Evolutionary conservation across 2,329 filamentous ascomycete species (phyloP).

Genomic region (Aspergillus vadensis): DNA sequence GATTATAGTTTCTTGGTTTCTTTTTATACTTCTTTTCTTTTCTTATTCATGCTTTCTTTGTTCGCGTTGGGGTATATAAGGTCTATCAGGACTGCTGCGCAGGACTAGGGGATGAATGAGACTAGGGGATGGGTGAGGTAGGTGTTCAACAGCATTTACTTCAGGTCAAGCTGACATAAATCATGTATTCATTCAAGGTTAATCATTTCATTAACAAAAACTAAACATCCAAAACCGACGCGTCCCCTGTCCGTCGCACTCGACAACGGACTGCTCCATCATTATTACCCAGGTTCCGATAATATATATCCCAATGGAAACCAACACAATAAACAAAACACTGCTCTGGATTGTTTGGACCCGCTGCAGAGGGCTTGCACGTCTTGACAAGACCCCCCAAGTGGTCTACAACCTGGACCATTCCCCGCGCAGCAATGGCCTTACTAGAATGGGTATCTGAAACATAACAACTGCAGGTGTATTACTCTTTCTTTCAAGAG

Average conservation of each 20-base stretch:
- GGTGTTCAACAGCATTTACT: background rate
- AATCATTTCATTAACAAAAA: conserved; percentile 8
- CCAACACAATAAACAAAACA: background rate
- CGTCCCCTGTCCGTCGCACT: conserved; percentile 3
- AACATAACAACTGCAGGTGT: conserved; percentile 28
- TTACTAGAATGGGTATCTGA: conserved; percentile 38
- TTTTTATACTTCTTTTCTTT: background rate
- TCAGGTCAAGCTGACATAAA: background rate
- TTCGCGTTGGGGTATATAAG: background rate
- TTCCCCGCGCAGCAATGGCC: conserved; percentile 19
- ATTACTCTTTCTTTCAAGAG: background rate
- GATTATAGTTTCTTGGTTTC: background rate
- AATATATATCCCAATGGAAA: background rate
- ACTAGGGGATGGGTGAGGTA: too few relatives aligned
- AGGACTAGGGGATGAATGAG: background rate
- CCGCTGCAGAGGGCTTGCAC: background rate
- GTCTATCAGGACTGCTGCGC: too few relatives aligned
- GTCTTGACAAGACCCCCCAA: background rate
- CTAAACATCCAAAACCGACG: conserved; percentile 9
- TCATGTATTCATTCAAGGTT: conserved; percentile 1
- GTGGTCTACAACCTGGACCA: background rate
- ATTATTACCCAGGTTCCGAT: conserved; percentile 15
- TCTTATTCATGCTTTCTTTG: background rate
- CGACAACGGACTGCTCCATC: conserved; percentile 10
- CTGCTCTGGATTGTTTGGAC: conserved; percentile 1